A percentile compares a stretch with the other conserved stretches of the same genome.
Evolutionary conservation across 2,329 filamentous ascomycete species (phyloP).

Genomic region (Cladosporium sp.): DNA sequence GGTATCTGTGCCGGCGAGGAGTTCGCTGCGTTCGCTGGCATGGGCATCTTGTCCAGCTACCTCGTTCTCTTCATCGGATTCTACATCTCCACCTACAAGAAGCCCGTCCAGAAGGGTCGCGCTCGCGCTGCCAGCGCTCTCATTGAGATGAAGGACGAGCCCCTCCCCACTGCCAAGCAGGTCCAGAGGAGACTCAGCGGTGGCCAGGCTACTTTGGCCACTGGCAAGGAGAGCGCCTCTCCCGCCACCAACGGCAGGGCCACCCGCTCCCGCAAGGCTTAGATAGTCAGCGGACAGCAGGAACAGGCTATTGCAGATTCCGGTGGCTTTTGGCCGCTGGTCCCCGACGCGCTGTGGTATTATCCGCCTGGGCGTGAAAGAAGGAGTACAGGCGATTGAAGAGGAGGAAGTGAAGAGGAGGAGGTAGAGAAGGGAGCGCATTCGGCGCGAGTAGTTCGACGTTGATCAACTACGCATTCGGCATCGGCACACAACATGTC

Average conservation of each 20-base stretch:
- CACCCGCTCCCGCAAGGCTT: slow-evolving; percentile 71
- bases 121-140: slow-evolving; percentile 79
- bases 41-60: slow-evolving; percentile 90
- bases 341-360: neutral
- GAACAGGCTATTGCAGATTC: neutral
- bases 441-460: neutral
- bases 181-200: slow-evolving; percentile 54
- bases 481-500: neutral
- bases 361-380: neutral
- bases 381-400: neutral
- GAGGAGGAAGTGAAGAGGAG: neutral
- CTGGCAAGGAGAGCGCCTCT: slow-evolving; percentile 40
- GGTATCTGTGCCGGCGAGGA: slow-evolving; percentile 93
- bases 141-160: slow-evolving; percentile 77
- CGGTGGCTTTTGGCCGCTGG: neutral
- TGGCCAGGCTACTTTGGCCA: slow-evolving; percentile 36
- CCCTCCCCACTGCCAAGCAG: slow-evolving; percentile 58
- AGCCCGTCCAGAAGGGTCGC: slow-evolving; percentile 71
- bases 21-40: slow-evolving; percentile 90
- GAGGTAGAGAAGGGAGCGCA: neutral
- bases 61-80: slow-evolving; percentile 98
- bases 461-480: neutral
- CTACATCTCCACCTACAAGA: slow-evolving; percentile 96
- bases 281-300: slow-evolving; percentile 32
- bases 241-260: slow-evolving; percentile 57